phyloP scores from a whole-genome alignment of 2,329 filamentous ascomycete genomes.

The Alternaria ventricosa region DNA sequence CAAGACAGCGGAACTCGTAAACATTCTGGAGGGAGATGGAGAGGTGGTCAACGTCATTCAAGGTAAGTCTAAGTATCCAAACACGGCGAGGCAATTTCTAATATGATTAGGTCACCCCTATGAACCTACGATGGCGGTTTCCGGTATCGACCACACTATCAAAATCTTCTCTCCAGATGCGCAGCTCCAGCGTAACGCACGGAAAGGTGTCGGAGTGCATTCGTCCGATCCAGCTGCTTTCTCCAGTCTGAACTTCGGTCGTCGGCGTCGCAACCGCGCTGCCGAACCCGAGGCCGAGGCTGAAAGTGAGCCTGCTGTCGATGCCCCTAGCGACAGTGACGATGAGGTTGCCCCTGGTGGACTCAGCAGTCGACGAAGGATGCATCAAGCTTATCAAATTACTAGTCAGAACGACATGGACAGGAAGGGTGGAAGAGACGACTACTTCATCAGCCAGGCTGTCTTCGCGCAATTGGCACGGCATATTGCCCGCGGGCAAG shows the following conservation, averaged over 20 bases:
- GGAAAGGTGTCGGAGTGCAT: conserved; percentile 64
- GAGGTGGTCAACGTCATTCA: conserved; percentile 75
- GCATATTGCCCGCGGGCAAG: conserved; percentile 38
- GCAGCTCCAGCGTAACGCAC: conserved; percentile 63
- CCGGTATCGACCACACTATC: conserved; percentile 71
- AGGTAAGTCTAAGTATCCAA: conserved; percentile 48
- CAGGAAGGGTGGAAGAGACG: conserved; percentile 63
- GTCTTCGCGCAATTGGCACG: conserved; percentile 47
- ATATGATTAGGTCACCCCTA: conserved; percentile 64
- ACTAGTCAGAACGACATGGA: conserved; percentile 67
- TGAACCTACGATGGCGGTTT: conserved; percentile 70
- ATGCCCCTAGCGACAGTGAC: conserved; percentile 38
- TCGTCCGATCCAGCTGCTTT: conserved; percentile 53
- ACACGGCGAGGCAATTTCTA: conserved; percentile 1
- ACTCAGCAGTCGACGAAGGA: conserved; percentile 63
- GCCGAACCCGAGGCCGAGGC: background rate
- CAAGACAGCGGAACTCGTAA: conserved; percentile 66
- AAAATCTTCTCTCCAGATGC: conserved; percentile 71
- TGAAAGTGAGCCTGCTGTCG: conserved; percentile 5
- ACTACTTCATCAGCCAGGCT: conserved; percentile 61
- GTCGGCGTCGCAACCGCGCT: conserved; percentile 19
- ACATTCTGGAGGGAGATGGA: conserved; percentile 70
- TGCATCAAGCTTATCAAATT: conserved; percentile 67
- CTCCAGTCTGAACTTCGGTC: conserved; percentile 48
- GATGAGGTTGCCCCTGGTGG: conserved; percentile 52